phyloP scores from a whole-genome alignment of 1,139 yeast species.

The Debaryomyces psychrophilus region DNA sequence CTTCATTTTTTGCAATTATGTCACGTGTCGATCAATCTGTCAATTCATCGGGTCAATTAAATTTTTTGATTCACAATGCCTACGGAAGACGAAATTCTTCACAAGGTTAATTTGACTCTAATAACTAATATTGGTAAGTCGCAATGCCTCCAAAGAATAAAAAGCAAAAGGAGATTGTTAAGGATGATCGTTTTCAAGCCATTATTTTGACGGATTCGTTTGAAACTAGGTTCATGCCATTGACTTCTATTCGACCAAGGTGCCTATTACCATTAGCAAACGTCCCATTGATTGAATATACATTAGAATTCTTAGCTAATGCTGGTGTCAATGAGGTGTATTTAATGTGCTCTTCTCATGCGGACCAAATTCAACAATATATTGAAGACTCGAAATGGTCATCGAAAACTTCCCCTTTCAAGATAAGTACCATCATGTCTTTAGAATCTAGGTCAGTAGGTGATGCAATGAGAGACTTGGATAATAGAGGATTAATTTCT shows the following conservation, averaged over 20 bases:
- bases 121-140: slow-evolving; percentile 40
- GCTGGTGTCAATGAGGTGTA: slow-evolving; percentile 90
- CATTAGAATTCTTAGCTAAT: slow-evolving; percentile 88
- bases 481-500: slow-evolving; percentile 82
- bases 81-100: background rate
- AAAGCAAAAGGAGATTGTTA: slow-evolving; percentile 58
- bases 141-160: slow-evolving; percentile 51
- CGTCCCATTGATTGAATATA: slow-evolving; percentile 91
- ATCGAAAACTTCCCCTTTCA: slow-evolving; percentile 72
- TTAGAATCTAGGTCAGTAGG: slow-evolving; percentile 92
- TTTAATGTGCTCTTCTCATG: slow-evolving; percentile 87
- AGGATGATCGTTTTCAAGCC: slow-evolving; percentile 85
- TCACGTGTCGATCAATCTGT: slow-evolving; percentile 37
- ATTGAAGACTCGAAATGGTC: slow-evolving; percentile 86
- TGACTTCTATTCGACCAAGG: slow-evolving; percentile 81
- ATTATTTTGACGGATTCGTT: slow-evolving; percentile 92
- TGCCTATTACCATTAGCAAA: slow-evolving; percentile 91
- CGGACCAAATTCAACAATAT: slow-evolving; percentile 82
- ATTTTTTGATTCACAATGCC: slow-evolving; percentile 4
- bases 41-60: slow-evolving; percentile 24
- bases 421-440: slow-evolving; percentile 75
- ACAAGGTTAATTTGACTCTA: background rate
- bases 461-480: slow-evolving; percentile 95
- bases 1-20: slow-evolving; percentile 13
- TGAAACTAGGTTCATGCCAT: slow-evolving; percentile 88